Evolutionary conservation across 805 yeast species (phyloP), one percentile per base, ranked within the genome.

Genomic region (Starmerella apis): DNA sequence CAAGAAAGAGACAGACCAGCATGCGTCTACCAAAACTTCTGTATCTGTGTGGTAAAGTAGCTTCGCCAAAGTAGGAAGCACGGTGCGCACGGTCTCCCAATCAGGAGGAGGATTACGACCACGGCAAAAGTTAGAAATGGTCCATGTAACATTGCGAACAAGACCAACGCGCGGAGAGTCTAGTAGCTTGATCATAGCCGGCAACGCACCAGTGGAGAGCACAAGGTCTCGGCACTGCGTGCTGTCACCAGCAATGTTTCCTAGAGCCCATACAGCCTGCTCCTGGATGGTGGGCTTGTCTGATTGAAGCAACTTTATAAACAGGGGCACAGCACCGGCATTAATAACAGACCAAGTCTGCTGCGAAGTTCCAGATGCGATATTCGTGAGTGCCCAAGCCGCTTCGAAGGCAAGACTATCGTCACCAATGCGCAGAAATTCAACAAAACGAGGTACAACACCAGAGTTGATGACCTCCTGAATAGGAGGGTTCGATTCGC

Each of bases 301-400:
- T 3, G 95, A 83, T 61, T 78, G 76, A 60, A 92, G 74, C 59
- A 92, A 73, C 57, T 81, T 76, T 41, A 92, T 95, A 68, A 92
- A 87, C 49, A 80, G 71, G 18, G 97, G 97, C 39, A 92, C 94
- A 0, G 97, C 97, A 47, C 90, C 94, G 3, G 90, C 81, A 55
- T 87, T 90, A 50, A 92, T 92, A 49, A 92, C 97, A 38, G 81
- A 81, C 61, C 76, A 77, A 19, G 98, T 92, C 69, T 92, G 97
- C 43, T 79, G 83, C 37, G 94, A 79, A 46, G 82, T 73, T 56
- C 98, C 98, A 3, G 96, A 86, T 20, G 97, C 97, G 66, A 92
- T 90, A 66, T 92, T 92, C 46, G 98, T 92, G 59, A 92, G 76
- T n/a, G 97, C 97, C 98, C 98, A 92, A 8, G 98, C 96, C 11